Conservation (phyloP, 116 monocot species). For the Phalaenopsis hybrid region DNA sequence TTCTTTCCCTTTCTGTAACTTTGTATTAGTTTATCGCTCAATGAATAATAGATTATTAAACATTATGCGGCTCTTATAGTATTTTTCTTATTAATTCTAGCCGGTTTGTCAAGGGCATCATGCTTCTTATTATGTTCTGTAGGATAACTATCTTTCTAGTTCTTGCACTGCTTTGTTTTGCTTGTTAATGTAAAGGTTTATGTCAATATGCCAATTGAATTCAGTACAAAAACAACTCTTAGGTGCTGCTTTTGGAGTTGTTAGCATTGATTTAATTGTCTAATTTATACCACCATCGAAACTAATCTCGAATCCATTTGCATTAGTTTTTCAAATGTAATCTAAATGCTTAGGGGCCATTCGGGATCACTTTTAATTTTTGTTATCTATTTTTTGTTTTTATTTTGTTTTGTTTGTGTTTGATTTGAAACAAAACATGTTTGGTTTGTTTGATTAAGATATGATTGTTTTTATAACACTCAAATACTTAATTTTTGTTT, state of each 20-base stretch:
- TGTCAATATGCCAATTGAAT: neutral
- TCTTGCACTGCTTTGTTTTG: neutral
- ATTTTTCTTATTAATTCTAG: neutral
- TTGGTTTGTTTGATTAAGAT: no score
- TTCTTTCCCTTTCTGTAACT: neutral
- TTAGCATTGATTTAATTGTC: neutral
- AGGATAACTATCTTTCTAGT: neutral
- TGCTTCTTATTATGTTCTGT: neutral
- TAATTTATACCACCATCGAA: neutral
- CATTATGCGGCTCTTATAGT: neutral
- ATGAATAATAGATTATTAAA: neutral
- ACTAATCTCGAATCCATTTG: neutral
- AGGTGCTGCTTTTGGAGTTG: neutral
- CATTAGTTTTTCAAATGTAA: neutral
- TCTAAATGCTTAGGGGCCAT: neutral
- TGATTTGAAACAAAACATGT: no score
- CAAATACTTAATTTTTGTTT: no score
- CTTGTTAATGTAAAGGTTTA: neutral
- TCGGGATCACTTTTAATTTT: no score
- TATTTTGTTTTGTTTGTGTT: no score
- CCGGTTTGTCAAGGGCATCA: neutral
- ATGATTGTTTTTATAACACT: no score
- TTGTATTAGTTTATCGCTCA: neutral
- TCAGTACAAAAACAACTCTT: neutral
- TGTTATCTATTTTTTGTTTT: no score